Conservation (phyloP, 179 eudicot genomes). For the Amaranthus tricolor region DNA sequence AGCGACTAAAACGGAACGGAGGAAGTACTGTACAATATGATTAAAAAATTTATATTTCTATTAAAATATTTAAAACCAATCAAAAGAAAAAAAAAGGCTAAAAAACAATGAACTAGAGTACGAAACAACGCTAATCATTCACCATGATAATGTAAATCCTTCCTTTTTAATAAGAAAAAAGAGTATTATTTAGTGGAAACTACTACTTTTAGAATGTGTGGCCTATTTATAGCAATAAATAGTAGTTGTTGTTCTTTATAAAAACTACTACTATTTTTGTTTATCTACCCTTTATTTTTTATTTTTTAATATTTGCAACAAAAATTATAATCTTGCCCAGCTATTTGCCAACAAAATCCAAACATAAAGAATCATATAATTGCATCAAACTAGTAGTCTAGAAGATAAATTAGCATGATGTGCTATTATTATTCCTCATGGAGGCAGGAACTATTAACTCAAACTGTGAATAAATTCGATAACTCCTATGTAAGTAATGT, state of each 20-base stretch:
- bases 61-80: background rate
- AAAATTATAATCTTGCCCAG: background rate
- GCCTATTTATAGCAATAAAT: background rate
- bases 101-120: slow-evolving; percentile 8
- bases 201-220: slow-evolving; percentile 5
- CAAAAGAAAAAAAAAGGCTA: slow-evolving; percentile 3
- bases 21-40: too few relatives aligned
- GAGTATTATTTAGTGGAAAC: background rate
- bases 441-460: too few relatives aligned
- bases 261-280: background rate
- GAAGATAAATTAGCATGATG: too few relatives aligned
- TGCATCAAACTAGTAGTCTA: background rate
- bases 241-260: background rate
- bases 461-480: too few relatives aligned
- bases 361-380: background rate
- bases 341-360: slow-evolving; percentile 17
- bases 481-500: too few relatives aligned
- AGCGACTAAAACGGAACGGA: too few relatives aligned
- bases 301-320: background rate
- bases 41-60: background rate
- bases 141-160: slow-evolving; percentile 4
- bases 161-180: background rate
- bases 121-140: slow-evolving; percentile 17
- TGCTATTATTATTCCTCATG: too few relatives aligned
- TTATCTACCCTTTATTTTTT: too few relatives aligned